phyloP scores from a whole-genome alignment of 2,329 filamentous ascomycete species.

The Phaeosphaeriaceae sp. region DNA sequence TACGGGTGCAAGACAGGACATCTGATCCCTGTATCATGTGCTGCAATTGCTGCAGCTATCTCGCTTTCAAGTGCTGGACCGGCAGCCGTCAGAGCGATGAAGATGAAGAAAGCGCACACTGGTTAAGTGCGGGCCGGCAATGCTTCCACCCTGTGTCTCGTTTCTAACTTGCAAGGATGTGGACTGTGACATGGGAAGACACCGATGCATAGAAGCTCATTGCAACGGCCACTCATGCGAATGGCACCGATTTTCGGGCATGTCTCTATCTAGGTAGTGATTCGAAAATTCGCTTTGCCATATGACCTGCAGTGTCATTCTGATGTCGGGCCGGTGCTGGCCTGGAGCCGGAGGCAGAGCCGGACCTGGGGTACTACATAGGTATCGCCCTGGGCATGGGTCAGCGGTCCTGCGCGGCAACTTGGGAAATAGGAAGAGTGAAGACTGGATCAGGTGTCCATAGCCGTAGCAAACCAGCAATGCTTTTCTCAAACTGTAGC shows the following conservation, averaged over 20 bases:
- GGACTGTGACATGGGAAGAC: not conserved
- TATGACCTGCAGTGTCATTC: not conserved
- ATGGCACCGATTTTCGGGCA: not conserved
- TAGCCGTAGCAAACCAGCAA: too few relatives aligned
- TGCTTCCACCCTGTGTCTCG: not conserved
- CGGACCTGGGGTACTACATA: not conserved
- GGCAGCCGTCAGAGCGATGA: constrained; percentile 19
- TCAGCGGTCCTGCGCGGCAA: not conserved
- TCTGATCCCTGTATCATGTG: constrained; percentile 27
- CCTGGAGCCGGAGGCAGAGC: not conserved
- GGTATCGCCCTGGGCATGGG: not conserved
- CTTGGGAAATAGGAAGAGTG: not conserved
- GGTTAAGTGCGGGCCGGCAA: not conserved
- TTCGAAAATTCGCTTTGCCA: not conserved
- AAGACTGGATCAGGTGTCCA: too few relatives aligned
- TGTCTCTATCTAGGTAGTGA: not conserved
- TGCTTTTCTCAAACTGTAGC: too few relatives aligned
- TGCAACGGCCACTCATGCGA: not conserved
- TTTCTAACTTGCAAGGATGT: not conserved
- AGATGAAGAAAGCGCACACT: constrained; percentile 22
- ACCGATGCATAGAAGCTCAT: not conserved
- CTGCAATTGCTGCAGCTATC: constrained; percentile 25
- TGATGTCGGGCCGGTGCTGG: not conserved
- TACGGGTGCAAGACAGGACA: constrained; percentile 35
- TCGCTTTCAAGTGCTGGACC: constrained; percentile 26